phyloP scores from a whole-genome alignment of 352 stramenopile species.

The Phytopythium litorale region DNA sequence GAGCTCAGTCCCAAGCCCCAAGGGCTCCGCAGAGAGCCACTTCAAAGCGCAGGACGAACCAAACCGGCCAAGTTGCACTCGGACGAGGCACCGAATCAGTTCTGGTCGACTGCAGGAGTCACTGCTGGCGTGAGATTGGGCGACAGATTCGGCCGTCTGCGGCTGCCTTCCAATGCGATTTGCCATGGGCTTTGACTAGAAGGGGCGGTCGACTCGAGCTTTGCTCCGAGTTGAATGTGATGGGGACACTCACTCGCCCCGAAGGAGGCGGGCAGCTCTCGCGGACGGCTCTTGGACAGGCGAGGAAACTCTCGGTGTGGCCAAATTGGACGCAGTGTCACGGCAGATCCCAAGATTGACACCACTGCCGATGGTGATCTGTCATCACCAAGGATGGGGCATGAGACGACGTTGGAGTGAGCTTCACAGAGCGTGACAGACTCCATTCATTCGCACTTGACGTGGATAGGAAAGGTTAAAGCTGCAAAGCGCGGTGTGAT shows the following conservation, averaged over 20 bases:
- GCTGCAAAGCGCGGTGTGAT: not conserved
- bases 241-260: not conserved
- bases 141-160: not conserved
- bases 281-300: not conserved
- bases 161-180: not conserved
- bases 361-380: not conserved
- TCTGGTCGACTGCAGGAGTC: not conserved
- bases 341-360: not conserved
- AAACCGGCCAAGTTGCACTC: not conserved
- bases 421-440: not conserved
- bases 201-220: not conserved
- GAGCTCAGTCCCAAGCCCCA: no score
- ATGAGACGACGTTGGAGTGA: not conserved
- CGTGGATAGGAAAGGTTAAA: not conserved
- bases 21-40: not conserved
- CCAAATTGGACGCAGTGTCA: not conserved
- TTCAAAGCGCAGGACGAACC: not conserved
- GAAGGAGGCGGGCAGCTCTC: not conserved
- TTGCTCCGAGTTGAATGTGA: not conserved
- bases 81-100: not conserved
- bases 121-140: not conserved
- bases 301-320: not conserved
- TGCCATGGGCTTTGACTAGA: not conserved
- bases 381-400: not conserved
- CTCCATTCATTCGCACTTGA: not conserved